Evolutionary conservation across 108 stramenopile species (phyloP), one percentile per base, ranked within the genome.

Genomic region (Nitzschia sp.): DNA sequence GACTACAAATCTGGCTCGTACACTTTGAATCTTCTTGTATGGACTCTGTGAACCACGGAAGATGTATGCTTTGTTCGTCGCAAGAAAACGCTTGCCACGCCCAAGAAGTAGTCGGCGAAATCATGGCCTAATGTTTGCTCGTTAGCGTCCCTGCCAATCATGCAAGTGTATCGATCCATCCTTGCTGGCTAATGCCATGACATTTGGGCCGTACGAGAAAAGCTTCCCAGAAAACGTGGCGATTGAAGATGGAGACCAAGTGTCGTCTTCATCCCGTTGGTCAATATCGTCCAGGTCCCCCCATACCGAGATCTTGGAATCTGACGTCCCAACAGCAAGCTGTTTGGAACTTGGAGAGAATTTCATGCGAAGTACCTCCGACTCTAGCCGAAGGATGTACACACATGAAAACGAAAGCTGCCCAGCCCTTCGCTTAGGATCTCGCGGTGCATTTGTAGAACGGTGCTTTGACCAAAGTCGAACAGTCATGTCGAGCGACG

Each of bases 401-500:
- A 31, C 1, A 32, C 47, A 51, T 6, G 38, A 42, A 42, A 42
- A 42, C 13, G 38, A 42, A n/a, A n/a, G n/a, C 13, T 42, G 38
- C 38, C 38, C 38, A 13, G 38, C 38, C 38, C 38, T 42, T 42
- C 38, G 38, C 13, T 42, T 42, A 0, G 58, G 58, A 6, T 25
- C n/a, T n/a, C 29, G 1, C 11, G n/a, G 58, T 1, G 13, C n/a
- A 59, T 58, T 18, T 30, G 49, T 19, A 23, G 46, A 31, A 11
- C 36, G 6, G 3, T 3, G 30, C 6, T 9, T 42, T 3, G 25
- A 21, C 64, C 64, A 66, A 1, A 66, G 48, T 1, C 64, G 64
- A 25, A 66, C 19, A 1, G 64, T 66, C 49, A 49, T 53, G 27
- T 66, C 64, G 17, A 66, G 29, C 8, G 64, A 66, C 1, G 23